These are phyloP conservation scores for Pestalotiopsis fici DNA, from an alignment of 2,329 filamentous ascomycete genomes.

Conservation along the genomic window DNA sequence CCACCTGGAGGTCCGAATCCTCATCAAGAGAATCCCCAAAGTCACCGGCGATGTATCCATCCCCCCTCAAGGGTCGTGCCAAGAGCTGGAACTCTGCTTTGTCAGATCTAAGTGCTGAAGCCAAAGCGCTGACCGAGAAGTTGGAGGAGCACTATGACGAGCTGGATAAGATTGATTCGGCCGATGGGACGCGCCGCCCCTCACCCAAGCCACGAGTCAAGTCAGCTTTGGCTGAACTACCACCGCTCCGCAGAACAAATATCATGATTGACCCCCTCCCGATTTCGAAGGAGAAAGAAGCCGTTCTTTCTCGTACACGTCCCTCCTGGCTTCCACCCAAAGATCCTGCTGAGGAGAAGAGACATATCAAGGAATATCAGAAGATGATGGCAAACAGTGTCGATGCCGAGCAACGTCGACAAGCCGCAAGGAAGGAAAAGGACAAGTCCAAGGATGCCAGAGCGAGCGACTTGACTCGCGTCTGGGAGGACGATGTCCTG, in stretches of 20 bases:
- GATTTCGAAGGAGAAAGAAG: constrained; percentile 84
- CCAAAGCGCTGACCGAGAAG: constrained; percentile 74
- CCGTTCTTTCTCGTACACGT: constrained; percentile 76
- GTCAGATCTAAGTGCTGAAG: constrained; percentile 70
- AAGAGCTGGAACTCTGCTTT: constrained; percentile 76
- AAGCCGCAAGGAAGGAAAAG: constrained; percentile 52
- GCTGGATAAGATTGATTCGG: constrained; percentile 47
- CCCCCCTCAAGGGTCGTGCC: constrained; percentile 54
- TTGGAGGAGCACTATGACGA: constrained; percentile 76
- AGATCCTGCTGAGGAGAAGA: constrained; percentile 86
- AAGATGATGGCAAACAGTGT: constrained; percentile 72
- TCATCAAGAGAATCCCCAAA: constrained; percentile 32
- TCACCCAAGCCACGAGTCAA: constrained; percentile 56
- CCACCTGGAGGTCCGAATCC: constrained; percentile 50
- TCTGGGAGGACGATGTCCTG: constrained; percentile 78
- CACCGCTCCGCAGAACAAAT: constrained; percentile 70
- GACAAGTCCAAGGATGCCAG: constrained; percentile 57
- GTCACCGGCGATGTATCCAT: constrained; percentile 34
- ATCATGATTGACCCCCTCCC: constrained; percentile 85
- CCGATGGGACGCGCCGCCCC: constrained; percentile 20
- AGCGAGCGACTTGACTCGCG: constrained; percentile 46
- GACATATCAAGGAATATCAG: constrained; percentile 83
- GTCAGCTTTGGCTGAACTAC: constrained; percentile 68
- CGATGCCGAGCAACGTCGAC: constrained; percentile 61
- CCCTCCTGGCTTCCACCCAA: constrained; percentile 87